Conservation (phyloP, 768 basidiomycete genomes). For the Lactifluus hygrophoroides region DNA sequence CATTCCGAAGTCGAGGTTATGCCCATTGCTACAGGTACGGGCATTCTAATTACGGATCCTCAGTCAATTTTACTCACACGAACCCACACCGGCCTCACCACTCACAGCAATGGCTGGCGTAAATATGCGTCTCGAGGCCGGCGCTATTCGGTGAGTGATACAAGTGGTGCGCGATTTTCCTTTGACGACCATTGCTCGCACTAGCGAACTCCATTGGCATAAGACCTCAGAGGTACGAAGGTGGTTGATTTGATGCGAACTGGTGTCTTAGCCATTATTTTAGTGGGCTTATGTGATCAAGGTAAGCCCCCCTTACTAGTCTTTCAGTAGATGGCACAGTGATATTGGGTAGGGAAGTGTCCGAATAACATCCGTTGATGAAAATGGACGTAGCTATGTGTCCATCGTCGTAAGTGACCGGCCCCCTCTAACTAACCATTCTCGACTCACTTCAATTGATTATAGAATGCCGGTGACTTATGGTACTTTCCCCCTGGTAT, state of each 20-base stretch:
- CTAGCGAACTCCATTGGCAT: slow-evolving; percentile 33
- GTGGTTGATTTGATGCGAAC: neutral
- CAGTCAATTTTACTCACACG: neutral
- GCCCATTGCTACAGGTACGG: slow-evolving; percentile 42
- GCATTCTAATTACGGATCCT: neutral
- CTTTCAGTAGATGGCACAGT: neutral
- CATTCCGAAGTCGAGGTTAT: slow-evolving; percentile 32
- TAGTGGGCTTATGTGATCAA: slow-evolving; percentile 30
- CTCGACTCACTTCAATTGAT: neutral
- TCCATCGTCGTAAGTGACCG: slow-evolving; percentile 11
- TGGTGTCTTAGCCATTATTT: neutral
- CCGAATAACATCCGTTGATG: slow-evolving; percentile 14
- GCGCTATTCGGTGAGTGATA: slow-evolving; percentile 24
- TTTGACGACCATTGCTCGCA: neutral
- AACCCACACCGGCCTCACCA: neutral
- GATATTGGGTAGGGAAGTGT: slow-evolving; percentile 9
- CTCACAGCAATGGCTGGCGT: slow-evolving; percentile 26
- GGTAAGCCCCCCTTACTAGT: slow-evolving; percentile 14
- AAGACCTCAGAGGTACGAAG: slow-evolving; percentile 22
- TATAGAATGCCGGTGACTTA: slow-evolving; percentile 17
- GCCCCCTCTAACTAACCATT: neutral
- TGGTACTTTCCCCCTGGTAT: slow-evolving; percentile 31
- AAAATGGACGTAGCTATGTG: slow-evolving; percentile 15
- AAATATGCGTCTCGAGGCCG: slow-evolving; percentile 28
- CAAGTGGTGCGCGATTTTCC: neutral